phyloP scores from a whole-genome alignment of 2,329 filamentous ascomycete species.

The Colletotrichum euphorbiae region DNA sequence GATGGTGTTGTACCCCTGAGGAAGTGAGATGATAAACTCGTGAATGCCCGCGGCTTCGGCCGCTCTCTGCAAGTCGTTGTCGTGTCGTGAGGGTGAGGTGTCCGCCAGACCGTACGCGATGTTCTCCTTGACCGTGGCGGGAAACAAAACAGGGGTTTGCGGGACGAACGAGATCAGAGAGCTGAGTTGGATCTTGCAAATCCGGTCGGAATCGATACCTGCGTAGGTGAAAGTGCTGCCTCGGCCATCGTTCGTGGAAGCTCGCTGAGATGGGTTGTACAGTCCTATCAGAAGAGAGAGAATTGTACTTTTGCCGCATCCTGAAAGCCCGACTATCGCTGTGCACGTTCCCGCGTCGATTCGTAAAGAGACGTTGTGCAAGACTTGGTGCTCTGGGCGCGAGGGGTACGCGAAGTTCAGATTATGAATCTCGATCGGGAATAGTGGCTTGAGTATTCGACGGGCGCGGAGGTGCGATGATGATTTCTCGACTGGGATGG shows the following conservation, averaged over 20 bases:
- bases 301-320: conserved; percentile 92
- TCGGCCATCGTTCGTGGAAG: conserved; percentile 6
- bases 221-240: conserved; percentile 66
- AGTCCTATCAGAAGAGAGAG: conserved; percentile 79
- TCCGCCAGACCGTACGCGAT: conserved; percentile 81
- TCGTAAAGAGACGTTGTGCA: conserved; percentile 54
- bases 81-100: conserved; percentile 61
- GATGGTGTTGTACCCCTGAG: conserved; percentile 68
- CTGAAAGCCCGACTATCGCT: conserved; percentile 85
- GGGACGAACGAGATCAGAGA: conserved; percentile 74
- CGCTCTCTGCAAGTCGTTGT: conserved; percentile 59
- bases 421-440: conserved; percentile 64
- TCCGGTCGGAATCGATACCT: conserved; percentile 63
- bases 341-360: conserved; percentile 74
- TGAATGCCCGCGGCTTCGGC: conserved; percentile 75
- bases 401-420: conserved; percentile 80
- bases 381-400: conserved; percentile 53
- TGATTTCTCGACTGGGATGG: conserved; percentile 58
- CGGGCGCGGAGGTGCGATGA: background rate
- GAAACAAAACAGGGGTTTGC: conserved; percentile 81
- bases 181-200: conserved; percentile 72
- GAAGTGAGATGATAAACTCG: conserved; percentile 79
- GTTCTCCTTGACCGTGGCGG: conserved; percentile 80
- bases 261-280: conserved; percentile 59
- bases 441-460: conserved; percentile 46